phyloP scores from a whole-genome alignment of 257 asterid species.

The Eustoma russellianum region DNA sequence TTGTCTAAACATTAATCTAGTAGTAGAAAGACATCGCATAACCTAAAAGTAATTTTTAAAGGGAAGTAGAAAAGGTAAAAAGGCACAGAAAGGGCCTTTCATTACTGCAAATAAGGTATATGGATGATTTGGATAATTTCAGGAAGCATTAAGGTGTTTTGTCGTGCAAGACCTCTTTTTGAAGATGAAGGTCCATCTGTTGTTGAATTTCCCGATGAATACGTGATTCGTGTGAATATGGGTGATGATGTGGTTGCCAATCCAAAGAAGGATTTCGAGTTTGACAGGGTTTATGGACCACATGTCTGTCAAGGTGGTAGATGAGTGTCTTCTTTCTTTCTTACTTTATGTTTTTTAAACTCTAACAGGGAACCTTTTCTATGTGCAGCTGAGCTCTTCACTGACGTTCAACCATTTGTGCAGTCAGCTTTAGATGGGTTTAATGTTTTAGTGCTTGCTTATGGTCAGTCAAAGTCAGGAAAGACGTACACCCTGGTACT shows the following conservation, averaged over 20 bases:
- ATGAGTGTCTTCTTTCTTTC: slow-evolving; percentile 9
- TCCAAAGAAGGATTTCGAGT: slow-evolving; percentile 95
- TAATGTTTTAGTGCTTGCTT: slow-evolving; percentile 77
- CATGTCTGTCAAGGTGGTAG: slow-evolving; percentile 87
- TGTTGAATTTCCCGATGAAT: slow-evolving; percentile 87
- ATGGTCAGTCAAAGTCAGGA: slow-evolving; percentile 84
- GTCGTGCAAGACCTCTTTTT: slow-evolving; percentile 91
- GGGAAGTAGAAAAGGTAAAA: not conserved
- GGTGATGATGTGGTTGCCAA: slow-evolving; percentile 64
- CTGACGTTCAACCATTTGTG: slow-evolving; percentile 91
- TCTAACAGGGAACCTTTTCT: slow-evolving; percentile 22
- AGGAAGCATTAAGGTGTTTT: slow-evolving; percentile 89
- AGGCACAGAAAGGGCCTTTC: not conserved
- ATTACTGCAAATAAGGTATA: not conserved
- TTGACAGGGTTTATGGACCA: slow-evolving; percentile 97
- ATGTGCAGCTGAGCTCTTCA: slow-evolving; percentile 81
- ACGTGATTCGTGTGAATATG: slow-evolving; percentile 63
- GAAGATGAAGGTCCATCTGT: slow-evolving; percentile 84
- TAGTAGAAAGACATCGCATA: not conserved
- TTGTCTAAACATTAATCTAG: not conserved
- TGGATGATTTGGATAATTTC: slow-evolving; percentile 28
- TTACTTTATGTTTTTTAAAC: slow-evolving; percentile 10
- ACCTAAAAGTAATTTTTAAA: not conserved
- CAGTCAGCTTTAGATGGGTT: slow-evolving; percentile 99
- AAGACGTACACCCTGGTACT: slow-evolving; percentile 90